phyloP scores from a whole-genome alignment of 768 basidiomycete genomes.

The Rhizopogon sp. region DNA sequence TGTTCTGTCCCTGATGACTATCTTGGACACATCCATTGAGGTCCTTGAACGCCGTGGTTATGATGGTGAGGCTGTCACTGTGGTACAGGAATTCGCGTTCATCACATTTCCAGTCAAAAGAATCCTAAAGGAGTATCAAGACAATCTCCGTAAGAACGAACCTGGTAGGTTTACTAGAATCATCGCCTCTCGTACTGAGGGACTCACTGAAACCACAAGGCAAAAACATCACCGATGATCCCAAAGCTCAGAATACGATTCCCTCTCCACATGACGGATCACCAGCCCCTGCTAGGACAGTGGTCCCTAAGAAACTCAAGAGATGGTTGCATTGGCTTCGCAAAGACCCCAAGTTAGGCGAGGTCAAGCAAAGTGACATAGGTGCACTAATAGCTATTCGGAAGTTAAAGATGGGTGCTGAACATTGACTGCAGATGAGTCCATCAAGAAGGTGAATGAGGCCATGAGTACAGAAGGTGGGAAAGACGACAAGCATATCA shows the following conservation, averaged over 20 bases:
- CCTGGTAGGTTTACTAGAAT: background rate
- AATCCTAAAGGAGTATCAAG: constrained; percentile 1
- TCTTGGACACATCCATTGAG: constrained; percentile 81
- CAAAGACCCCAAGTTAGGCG: background rate
- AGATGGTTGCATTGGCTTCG: background rate
- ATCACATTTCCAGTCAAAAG: constrained; percentile 3
- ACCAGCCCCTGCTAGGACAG: background rate
- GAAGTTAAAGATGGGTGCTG: too few species aligned
- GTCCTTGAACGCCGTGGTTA: constrained; percentile 76
- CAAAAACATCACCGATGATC: background rate
- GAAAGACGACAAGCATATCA: background rate
- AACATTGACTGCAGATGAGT: background rate
- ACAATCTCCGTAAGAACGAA: background rate
- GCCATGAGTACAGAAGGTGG: constrained; percentile 1
- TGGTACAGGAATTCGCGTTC: background rate
- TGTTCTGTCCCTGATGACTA: constrained; percentile 81
- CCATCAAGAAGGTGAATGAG: constrained; percentile 2
- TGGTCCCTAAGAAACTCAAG: background rate
- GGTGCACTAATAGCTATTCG: background rate
- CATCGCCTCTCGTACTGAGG: background rate
- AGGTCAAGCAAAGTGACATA: background rate
- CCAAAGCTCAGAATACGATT: background rate
- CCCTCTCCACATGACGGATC: background rate
- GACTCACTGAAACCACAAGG: background rate
- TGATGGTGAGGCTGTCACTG: constrained; percentile 45